Evolutionary conservation across 2,329 filamentous ascomycete species (phyloP).

Genomic region (Thelonectria rubi): DNA sequence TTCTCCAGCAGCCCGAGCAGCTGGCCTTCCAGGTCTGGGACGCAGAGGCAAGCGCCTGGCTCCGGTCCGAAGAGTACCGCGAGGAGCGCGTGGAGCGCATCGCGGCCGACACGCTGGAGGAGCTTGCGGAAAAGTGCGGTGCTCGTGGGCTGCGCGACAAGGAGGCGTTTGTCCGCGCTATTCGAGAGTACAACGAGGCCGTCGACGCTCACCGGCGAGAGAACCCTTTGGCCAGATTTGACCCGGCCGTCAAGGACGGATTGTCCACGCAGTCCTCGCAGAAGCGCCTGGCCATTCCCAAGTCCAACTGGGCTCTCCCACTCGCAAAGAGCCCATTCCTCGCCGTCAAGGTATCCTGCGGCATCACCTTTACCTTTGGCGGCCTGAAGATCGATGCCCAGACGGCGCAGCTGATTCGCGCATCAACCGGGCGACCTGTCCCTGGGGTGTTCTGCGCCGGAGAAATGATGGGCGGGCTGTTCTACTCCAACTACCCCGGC

Average conservation of each 20-base stretch:
- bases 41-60: constrained; percentile 57
- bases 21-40: constrained; percentile 74
- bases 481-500: constrained; percentile 71
- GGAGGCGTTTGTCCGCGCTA: constrained; percentile 58
- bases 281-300: constrained; percentile 57
- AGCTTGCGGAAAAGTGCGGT: constrained; percentile 61
- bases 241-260: constrained; percentile 69
- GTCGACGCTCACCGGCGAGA: constrained; percentile 57
- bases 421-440: constrained; percentile 55
- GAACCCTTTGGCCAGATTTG: constrained; percentile 57
- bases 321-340: constrained; percentile 66
- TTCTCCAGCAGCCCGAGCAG: constrained; percentile 66
- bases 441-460: constrained; percentile 68
- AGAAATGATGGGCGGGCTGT: constrained; percentile 73
- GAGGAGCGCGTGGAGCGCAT: constrained; percentile 65
- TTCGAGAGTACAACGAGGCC: constrained; percentile 67
- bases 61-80: constrained; percentile 70
- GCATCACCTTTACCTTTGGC: constrained; percentile 75
- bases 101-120: constrained; percentile 58
- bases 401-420: constrained; percentile 62
- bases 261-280: constrained; percentile 65
- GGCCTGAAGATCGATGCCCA: constrained; percentile 65
- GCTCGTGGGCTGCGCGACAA: constrained; percentile 57
- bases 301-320: constrained; percentile 73
- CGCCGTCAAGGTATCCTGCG: constrained; percentile 71